A percentile compares a stretch with the other conserved stretches of the same genome.
Evolutionary conservation across 768 basidiomycete species (phyloP).

Genomic region (Tephrocybe sp.): DNA sequence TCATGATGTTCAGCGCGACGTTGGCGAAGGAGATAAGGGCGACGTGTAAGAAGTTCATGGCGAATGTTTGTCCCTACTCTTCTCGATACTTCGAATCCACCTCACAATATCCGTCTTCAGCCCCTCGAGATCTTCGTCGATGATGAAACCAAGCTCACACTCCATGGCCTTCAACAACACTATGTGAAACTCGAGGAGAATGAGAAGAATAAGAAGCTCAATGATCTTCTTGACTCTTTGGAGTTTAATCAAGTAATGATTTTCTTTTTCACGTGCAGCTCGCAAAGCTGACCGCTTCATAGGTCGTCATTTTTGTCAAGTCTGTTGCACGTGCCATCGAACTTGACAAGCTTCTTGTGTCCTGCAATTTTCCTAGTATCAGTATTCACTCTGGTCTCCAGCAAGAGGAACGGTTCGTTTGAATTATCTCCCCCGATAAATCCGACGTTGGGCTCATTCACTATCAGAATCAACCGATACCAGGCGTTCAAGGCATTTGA

Average conservation of each 20-base stretch:
- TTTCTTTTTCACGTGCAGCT: neutral
- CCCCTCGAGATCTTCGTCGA: slow-evolving; percentile 99
- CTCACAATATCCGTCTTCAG: slow-evolving; percentile 37
- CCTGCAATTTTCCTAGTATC: slow-evolving; percentile 98
- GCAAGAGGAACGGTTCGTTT: slow-evolving; percentile 90
- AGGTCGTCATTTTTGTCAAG: slow-evolving; percentile 99
- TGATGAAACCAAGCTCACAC: slow-evolving; percentile 96
- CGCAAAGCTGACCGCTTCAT: neutral
- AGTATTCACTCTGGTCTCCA: slow-evolving; percentile 92
- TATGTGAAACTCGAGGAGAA: slow-evolving; percentile 96
- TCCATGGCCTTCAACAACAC: slow-evolving; percentile 98
- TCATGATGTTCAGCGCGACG: slow-evolving; percentile 99
- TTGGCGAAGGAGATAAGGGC: slow-evolving; percentile 94
- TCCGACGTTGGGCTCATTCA: slow-evolving; percentile 7
- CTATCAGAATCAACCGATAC: slow-evolving; percentile 82
- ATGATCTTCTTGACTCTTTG: slow-evolving; percentile 90
- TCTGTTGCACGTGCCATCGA: slow-evolving; percentile 96
- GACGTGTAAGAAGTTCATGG: slow-evolving; percentile 99
- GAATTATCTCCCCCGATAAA: neutral
- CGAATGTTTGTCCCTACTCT: slow-evolving; percentile 66
- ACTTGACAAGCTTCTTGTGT: slow-evolving; percentile 90
- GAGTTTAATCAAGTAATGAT: slow-evolving; percentile 92
- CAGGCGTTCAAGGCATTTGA: slow-evolving; percentile 99
- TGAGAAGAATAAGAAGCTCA: slow-evolving; percentile 95
- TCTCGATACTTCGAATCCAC: neutral